Evolutionary conservation across 2,329 filamentous ascomycete genomes (phyloP).

Genomic region (Teratosphaeria destructans): DNA sequence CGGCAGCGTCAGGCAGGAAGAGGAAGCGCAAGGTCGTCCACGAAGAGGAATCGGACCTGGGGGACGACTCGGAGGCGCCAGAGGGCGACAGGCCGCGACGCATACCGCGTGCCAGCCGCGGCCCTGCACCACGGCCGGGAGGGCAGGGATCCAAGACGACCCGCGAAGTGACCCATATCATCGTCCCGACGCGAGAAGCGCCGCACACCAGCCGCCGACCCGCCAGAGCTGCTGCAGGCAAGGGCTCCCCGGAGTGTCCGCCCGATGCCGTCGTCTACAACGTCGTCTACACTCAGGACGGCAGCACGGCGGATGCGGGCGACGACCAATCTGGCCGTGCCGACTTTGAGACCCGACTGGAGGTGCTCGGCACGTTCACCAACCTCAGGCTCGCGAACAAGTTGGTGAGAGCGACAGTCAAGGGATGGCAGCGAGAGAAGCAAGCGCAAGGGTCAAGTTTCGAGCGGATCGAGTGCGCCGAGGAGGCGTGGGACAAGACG

Average conservation of each 20-base stretch:
- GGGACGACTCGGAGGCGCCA: background rate
- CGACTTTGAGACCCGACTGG: background rate
- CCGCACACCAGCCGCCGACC: background rate
- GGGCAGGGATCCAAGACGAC: background rate
- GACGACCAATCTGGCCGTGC: background rate
- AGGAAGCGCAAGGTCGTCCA: background rate
- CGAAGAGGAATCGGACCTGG: background rate
- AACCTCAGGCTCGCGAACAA: background rate
- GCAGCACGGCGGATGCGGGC: background rate
- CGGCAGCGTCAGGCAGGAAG: background rate
- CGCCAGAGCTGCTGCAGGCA: background rate
- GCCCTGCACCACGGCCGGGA: background rate
- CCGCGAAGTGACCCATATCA: background rate
- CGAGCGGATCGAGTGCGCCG: background rate
- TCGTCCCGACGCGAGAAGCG: background rate
- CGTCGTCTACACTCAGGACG: background rate
- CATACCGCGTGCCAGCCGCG: background rate
- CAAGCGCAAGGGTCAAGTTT: background rate
- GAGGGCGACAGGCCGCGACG: background rate
- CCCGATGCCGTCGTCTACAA: background rate
- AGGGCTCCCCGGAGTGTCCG: background rate
- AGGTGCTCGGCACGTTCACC: background rate
- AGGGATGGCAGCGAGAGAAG: background rate
- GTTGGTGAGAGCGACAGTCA: background rate
- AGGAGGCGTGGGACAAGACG: background rate